These are phyloP conservation scores for Groenewaldozyma auringiensis DNA, from an alignment of 1,139 yeast genomes.

Conservation along the genomic window DNA sequence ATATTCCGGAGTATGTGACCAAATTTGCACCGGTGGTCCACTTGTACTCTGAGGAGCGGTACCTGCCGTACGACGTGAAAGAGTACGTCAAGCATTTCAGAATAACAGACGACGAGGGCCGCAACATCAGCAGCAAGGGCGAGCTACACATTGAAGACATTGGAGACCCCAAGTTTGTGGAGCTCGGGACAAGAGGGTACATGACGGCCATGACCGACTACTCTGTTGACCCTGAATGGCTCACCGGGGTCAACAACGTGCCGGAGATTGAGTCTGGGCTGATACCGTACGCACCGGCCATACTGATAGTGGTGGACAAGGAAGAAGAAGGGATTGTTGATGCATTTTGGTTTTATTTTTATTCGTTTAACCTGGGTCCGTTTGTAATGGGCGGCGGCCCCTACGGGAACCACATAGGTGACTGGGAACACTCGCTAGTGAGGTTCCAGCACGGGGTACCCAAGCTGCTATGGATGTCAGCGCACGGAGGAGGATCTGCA, in stretches of 20 bases:
- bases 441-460: slow-evolving; percentile 79
- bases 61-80: slow-evolving; percentile 74
- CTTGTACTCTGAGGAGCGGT: slow-evolving; percentile 80
- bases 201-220: slow-evolving; percentile 68
- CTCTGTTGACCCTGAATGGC: slow-evolving; percentile 72
- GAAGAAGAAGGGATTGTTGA: slow-evolving; percentile 83
- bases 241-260: slow-evolving; percentile 59
- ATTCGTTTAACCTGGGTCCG: slow-evolving; percentile 90
- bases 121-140: slow-evolving; percentile 21
- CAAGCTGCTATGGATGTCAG: slow-evolving; percentile 94
- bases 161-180: slow-evolving; percentile 37
- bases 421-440: slow-evolving; percentile 94
- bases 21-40: slow-evolving; percentile 76
- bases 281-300: slow-evolving; percentile 70
- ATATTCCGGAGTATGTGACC: slow-evolving; percentile 64
- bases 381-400: slow-evolving; percentile 98
- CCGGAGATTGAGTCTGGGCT: slow-evolving; percentile 70
- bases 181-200: slow-evolving; percentile 32
- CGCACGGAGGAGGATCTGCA: slow-evolving; percentile 97
- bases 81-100: slow-evolving; percentile 59
- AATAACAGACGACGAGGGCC: slow-evolving; percentile 22
- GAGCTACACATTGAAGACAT: slow-evolving; percentile 6
- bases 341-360: slow-evolving; percentile 93
- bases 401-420: slow-evolving; percentile 94
- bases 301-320: slow-evolving; percentile 76